Evolutionary conservation across 768 basidiomycete species (phyloP), one percentile per base, ranked within the genome.

Genomic region (Boletus barrowsii): DNA sequence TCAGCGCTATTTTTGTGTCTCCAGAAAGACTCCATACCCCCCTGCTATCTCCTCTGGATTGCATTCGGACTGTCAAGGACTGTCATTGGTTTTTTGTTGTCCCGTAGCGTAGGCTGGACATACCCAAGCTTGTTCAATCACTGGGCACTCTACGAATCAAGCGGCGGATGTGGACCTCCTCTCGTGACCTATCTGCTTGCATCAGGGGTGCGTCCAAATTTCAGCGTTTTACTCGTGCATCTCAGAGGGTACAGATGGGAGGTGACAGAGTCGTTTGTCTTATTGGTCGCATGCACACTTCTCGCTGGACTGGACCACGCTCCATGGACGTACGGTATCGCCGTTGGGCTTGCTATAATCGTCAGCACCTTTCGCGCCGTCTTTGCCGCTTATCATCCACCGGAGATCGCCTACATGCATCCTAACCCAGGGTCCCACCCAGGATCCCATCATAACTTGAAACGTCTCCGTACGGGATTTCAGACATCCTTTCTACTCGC

Each of bases 281-380:
- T 61, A 20, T 35, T 66, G 42, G 32, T 42, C 41, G 10, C 54
- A 18, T 62, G 55, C 14, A 24, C 22, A n/a, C 44, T 59, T 6
- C 51, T 69, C 10, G 37, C 51, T 35, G 64, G 49, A 58, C 53
- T 76, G 20, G 76, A 76, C 39, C 49, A 66, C 14, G 65, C 71
- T 6, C 74, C 74, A 10, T 78, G 75, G 75, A 76, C 75, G 22
- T 77, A 77, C 41, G 59, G 61, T 3, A 49, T 66, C 22, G 67
- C 70, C 3, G 42, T 71, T 14, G 44, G 69, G 13, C 60, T 65
- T 14, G 68, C 68, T 6, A 32, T 66, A 11, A 53, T 65, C 14
- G 42, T 65, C 10, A 47, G 61, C n/a, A 13, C 68, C 20, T n/a
- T 57, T 13, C 61, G 54, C 32, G 37, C 55, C 10, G 2, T 46